Evolutionary conservation across 2,329 filamentous ascomycete genomes (phyloP).

Genomic region (Aspergillus fumigatiaffinis): DNA sequence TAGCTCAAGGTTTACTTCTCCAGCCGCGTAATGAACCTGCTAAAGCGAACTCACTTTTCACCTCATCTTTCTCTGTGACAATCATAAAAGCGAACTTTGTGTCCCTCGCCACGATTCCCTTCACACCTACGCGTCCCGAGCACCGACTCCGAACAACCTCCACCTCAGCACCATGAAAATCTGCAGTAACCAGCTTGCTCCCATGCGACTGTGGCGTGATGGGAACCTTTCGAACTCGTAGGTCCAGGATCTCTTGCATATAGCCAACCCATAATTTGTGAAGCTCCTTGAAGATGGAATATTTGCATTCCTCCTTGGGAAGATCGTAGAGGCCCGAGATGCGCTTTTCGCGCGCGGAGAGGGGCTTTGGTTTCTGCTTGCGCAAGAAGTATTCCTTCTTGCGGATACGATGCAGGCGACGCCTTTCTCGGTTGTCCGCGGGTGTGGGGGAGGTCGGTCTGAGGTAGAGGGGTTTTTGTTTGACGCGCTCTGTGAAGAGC

Average conservation of each 20-base stretch:
- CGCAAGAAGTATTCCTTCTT: constrained; percentile 44
- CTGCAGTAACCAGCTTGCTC: constrained; percentile 71
- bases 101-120: constrained; percentile 85
- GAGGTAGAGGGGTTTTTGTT: constrained; percentile 75
- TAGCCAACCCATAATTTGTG: constrained; percentile 80
- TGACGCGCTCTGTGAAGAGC: constrained; percentile 78
- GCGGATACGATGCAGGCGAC: constrained; percentile 50
- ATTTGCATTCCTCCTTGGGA: constrained; percentile 64
- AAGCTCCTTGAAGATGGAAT: constrained; percentile 72
- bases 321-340: constrained; percentile 69
- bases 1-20: not conserved
- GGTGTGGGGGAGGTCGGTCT: constrained; percentile 67
- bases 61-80: constrained; percentile 64
- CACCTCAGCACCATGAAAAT: constrained; percentile 83
- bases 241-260: constrained; percentile 72
- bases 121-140: constrained; percentile 73
- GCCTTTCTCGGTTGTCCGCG: constrained; percentile 49
- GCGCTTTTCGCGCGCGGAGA: constrained; percentile 77
- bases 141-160: constrained; percentile 81
- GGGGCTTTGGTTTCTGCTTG: constrained; percentile 58
- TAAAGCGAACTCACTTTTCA: constrained; percentile 56
- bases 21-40: not conserved
- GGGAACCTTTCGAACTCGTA: constrained; percentile 38
- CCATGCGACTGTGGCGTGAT: constrained; percentile 55
- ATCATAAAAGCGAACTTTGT: constrained; percentile 82